Conservation (phyloP, 345 rosid genomes). For the Rhizophora apiculata region DNA sequence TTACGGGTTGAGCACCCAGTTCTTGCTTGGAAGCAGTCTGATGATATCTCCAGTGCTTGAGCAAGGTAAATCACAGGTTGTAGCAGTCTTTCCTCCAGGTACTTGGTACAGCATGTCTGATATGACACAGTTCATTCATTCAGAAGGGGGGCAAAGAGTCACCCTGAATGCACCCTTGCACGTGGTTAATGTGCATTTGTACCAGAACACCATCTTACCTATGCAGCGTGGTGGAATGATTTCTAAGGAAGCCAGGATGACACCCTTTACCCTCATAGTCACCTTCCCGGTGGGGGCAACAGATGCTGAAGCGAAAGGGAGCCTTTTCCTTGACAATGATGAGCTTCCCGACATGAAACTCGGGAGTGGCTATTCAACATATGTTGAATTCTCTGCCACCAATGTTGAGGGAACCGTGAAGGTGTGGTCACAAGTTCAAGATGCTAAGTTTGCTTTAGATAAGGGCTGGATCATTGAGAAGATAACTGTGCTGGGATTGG, state of each 20-base stretch:
- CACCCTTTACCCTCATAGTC: constrained; percentile 75
- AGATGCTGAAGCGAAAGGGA: constrained; percentile 70
- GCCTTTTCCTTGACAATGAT: constrained; percentile 69
- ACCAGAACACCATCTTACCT: constrained; percentile 75
- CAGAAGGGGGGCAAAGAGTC: constrained; percentile 48
- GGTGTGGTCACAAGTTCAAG: constrained; percentile 78
- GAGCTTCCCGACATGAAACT: constrained; percentile 93
- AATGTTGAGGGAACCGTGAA: constrained; percentile 53
- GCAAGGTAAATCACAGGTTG: constrained; percentile 60
- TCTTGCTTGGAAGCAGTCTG: constrained; percentile 79
- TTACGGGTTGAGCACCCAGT: constrained; percentile 80
- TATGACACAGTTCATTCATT: constrained; percentile 49
- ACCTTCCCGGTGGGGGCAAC: constrained; percentile 68
- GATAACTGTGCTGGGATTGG: constrained; percentile 66
- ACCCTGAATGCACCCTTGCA: constrained; percentile 75
- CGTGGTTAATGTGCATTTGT: constrained; percentile 77
- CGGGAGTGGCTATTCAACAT: constrained; percentile 61
- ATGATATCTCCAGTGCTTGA: constrained; percentile 94
- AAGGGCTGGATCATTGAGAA: constrained; percentile 75
- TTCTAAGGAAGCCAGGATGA: constrained; percentile 74
- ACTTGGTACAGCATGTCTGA: constrained; percentile 88
- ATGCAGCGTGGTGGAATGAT: constrained; percentile 90
- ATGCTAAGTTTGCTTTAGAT: constrained; percentile 64
- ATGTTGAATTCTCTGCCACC: constrained; percentile 61
- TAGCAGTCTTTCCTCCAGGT: constrained; percentile 86